These are phyloP conservation scores for Rugonectria rugulosa DNA, from an alignment of 2,329 filamentous ascomycete species.

Conservation along the genomic window DNA sequence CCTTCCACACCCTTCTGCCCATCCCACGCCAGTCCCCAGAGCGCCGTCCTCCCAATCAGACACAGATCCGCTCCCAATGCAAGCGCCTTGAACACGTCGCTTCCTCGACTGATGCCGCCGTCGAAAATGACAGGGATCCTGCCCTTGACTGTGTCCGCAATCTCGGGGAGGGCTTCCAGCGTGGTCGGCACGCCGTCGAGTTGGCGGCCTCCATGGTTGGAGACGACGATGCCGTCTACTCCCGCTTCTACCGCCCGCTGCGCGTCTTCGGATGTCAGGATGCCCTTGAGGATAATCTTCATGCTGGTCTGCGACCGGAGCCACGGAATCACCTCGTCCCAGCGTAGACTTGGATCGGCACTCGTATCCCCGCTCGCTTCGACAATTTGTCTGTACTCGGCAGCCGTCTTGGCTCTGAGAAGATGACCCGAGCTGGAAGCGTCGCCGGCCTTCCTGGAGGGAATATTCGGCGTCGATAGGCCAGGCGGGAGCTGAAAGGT, in stretches of 20 bases:
- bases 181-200: constrained; percentile 3
- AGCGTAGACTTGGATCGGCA: constrained; percentile 30
- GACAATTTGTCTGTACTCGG: no score
- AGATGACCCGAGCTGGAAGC: no score
- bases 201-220: constrained; percentile 14
- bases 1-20: constrained; percentile 13
- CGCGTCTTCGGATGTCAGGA: constrained; percentile 15
- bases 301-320: constrained; percentile 34
- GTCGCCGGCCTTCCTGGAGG: background rate
- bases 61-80: constrained; percentile 8
- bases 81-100: constrained; percentile 15
- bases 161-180: constrained; percentile 10
- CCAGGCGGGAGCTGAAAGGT: constrained; percentile 29
- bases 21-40: constrained; percentile 15
- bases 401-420: no score
- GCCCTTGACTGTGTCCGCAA: background rate
- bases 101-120: constrained; percentile 8
- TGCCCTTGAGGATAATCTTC: constrained; percentile 32
- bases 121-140: constrained; percentile 14
- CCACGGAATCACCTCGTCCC: constrained; percentile 32
- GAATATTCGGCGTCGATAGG: constrained; percentile 34
- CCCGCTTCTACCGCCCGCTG: background rate
- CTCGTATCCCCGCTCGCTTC: background rate
- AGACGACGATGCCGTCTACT: constrained; percentile 9
- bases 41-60: constrained; percentile 4